Percentiles rank a stretch among this genome's conserved stretches.
phyloP scores from a whole-genome alignment of 352 stramenopile genomes.

The Peronospora destructor region DNA sequence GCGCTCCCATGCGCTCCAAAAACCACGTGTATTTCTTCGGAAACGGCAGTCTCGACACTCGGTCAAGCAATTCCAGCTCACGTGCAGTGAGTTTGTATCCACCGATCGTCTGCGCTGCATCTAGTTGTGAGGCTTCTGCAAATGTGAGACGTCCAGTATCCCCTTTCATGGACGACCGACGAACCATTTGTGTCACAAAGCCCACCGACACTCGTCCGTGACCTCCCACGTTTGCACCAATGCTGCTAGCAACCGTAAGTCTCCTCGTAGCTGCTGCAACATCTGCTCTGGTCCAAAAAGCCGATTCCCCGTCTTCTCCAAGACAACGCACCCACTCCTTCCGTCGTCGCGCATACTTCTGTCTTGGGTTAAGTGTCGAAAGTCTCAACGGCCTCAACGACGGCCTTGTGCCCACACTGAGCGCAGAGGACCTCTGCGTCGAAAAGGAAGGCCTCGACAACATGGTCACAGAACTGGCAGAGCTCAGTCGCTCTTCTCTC shows the following conservation, averaged over 20 bases:
- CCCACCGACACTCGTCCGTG: constrained; percentile 44
- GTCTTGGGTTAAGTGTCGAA: constrained; percentile 60
- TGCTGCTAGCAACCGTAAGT: constrained; percentile 20
- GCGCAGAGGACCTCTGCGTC: constrained; percentile 14
- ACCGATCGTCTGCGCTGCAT: constrained; percentile 57
- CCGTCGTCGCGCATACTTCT: constrained; percentile 68
- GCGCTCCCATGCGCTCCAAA: constrained; percentile 54
- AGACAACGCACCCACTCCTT: constrained; percentile 77
- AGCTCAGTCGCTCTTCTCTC: constrained; percentile 24
- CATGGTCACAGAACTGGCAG: constrained; percentile 24
- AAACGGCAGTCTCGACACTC: constrained; percentile 63
- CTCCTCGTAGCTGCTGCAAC: constrained; percentile 22
- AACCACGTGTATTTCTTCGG: constrained; percentile 82
- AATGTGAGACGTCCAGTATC: constrained; percentile 51
- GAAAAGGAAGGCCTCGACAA: constrained; percentile 20
- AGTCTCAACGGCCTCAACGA: constrained; percentile 34
- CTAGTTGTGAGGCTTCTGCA: constrained; percentile 49
- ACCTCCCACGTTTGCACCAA: background rate
- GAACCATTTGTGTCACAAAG: constrained; percentile 64
- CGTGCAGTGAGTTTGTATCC: constrained; percentile 51
- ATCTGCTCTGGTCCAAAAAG: constrained; percentile 65
- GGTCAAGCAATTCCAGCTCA: constrained; percentile 56
- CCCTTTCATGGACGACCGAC: constrained; percentile 49
- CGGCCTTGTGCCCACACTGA: constrained; percentile 13
- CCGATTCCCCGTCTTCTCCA: constrained; percentile 45